phyloP scores from a whole-genome alignment of 495 filamentous ascomycete genomes.

The Penicillium cinerascens region DNA sequence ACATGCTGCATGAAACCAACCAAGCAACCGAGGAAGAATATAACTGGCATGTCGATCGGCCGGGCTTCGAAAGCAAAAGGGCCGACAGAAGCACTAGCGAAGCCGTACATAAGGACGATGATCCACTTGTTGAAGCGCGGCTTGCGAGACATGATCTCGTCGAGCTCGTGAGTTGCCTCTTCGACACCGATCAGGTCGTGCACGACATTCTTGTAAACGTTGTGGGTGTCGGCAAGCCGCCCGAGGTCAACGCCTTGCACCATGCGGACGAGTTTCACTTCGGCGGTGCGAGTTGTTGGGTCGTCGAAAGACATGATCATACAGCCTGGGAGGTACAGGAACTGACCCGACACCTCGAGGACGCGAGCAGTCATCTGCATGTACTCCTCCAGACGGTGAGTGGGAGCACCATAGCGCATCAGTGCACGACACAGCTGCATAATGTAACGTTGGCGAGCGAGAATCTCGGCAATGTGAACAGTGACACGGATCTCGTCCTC shows the following conservation, averaged over 20 bases:
- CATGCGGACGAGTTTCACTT: slow-evolving; percentile 82
- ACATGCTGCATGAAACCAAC: slow-evolving; percentile 82
- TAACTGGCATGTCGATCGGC: slow-evolving; percentile 82
- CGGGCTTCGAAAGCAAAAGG: slow-evolving; percentile 87
- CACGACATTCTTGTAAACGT: slow-evolving; percentile 90
- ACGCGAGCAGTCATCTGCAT: slow-evolving; percentile 88
- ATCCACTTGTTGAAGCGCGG: slow-evolving; percentile 69
- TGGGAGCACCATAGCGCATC: slow-evolving; percentile 80
- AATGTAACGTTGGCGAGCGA: slow-evolving; percentile 81
- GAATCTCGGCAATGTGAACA: slow-evolving; percentile 81
- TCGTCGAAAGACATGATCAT: slow-evolving; percentile 98
- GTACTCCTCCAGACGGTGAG: slow-evolving; percentile 79
- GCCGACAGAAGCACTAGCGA: slow-evolving; percentile 72
- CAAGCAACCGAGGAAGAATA: slow-evolving; percentile 77
- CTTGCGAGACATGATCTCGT: slow-evolving; percentile 62
- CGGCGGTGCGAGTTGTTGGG: slow-evolving; percentile 80
- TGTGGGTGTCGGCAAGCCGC: slow-evolving; percentile 77
- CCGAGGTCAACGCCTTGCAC: slow-evolving; percentile 80
- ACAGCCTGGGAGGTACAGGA: slow-evolving; percentile 85
- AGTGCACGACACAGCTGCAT: slow-evolving; percentile 81
- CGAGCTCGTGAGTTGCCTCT: slow-evolving; percentile 69
- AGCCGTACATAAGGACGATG: slow-evolving; percentile 72
- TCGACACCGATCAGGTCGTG: slow-evolving; percentile 84
- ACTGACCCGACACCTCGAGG: slow-evolving; percentile 85
- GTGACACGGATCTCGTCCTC: slow-evolving; percentile 73